Base-by-base conservation (phyloP, 176 grass and related monocot species). In the Bothriochloa decipiens region DNA sequence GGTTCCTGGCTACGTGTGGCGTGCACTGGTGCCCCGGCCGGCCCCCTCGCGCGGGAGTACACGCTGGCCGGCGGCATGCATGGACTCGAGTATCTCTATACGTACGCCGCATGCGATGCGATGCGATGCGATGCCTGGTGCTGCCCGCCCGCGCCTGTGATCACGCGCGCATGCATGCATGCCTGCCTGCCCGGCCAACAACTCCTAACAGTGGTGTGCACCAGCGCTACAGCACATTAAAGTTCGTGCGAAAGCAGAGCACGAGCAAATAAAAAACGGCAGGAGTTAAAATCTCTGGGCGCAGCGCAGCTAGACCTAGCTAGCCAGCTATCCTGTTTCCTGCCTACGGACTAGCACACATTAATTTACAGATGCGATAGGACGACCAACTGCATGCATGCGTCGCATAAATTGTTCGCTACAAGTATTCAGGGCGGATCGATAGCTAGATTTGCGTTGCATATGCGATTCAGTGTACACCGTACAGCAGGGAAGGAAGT, bases 131-230 rank as follows among this genome's bases (percentile, higher is more conserved):
- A n/a, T n/a, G n/a, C n/a, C n/a, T n/a, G 47, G 49, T 52, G 16
- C 49, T 15, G 49, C 49, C 49, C 13, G 46, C 12, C 14, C 46
- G 13, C 4, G 46, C 29, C 29, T 32, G 29, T 32, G 29, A 2
- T 7, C 41, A 32, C 29, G 29, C 29, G 29, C 29, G 29, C 29
- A 32, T 32, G 29, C 29, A 32, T 32, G 29, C 43, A 22, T 28
- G 32, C 26, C 4, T 47, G 43, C 2, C 13, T 39, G 45, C 20
- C 45, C 26, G 36, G 37, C 77, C 41, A 65, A 32, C 6, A 7
- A 6, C 77, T 67, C 64, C 42, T 43, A 50, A 80, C 78, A 68
- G 78, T 68, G 22, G 20, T n/a, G 53, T 58, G 53, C 43, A 20
- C 27, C 62, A 77, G 22, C 1, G 3, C 20, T 8, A 4, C 18